phyloP scores from a whole-genome alignment of 257 asterid genomes.

The Coffea eugenioides region DNA sequence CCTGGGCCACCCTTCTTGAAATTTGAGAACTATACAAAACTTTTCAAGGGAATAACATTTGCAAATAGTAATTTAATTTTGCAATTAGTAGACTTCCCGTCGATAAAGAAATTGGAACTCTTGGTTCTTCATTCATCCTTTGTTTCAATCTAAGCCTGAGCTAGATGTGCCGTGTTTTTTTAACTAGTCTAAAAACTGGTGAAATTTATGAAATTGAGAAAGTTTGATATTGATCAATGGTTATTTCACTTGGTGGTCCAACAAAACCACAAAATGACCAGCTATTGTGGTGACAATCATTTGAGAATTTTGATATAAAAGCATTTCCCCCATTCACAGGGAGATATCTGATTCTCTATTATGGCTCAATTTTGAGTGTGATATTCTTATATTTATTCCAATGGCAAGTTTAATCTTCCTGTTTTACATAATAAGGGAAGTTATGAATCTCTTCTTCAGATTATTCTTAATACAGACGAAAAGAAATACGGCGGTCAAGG shows the following conservation, averaged over 20 bases:
- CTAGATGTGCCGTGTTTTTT: neutral
- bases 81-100: neutral
- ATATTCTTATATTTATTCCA: neutral
- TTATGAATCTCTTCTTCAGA: constrained; percentile 29
- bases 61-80: neutral
- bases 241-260: neutral
- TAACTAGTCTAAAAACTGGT: neutral
- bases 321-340: neutral
- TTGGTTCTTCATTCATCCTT: neutral
- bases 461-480: constrained; percentile 78
- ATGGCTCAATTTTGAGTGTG: neutral
- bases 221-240: neutral
- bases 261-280: neutral
- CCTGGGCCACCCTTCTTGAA: too few relatives aligned
- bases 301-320: neutral
- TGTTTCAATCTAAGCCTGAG: neutral
- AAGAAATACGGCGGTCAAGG: constrained; percentile 79
- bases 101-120: neutral
- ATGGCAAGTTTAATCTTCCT: neutral
- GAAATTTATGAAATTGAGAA: too few relatives aligned
- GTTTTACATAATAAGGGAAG: neutral
- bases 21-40: too few relatives aligned
- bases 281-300: neutral
- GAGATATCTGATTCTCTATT: neutral
- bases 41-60: too few relatives aligned